A percentile compares a stretch with the other conserved stretches of the same genome.
These are phyloP conservation scores for Cladosporium halotolerans DNA, from an alignment of 2,329 filamentous ascomycete genomes.

Conservation along the genomic window DNA sequence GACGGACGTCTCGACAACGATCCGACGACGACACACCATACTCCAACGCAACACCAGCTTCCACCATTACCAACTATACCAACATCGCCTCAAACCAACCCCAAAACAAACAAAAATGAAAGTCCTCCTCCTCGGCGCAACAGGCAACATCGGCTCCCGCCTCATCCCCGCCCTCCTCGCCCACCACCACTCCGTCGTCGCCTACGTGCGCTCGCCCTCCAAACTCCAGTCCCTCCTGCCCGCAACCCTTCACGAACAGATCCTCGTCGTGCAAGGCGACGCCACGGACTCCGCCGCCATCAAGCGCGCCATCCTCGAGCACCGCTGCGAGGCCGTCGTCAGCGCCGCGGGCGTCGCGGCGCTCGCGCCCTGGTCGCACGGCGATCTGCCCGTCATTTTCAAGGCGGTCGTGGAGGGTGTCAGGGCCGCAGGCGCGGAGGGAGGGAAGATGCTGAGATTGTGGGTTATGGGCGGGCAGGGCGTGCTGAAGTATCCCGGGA, in stretches of 20 bases:
- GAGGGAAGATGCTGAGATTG: slow-evolving; percentile 30
- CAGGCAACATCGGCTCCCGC: slow-evolving; percentile 17
- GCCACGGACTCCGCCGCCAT: slow-evolving; percentile 32
- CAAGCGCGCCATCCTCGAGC: slow-evolving; percentile 31
- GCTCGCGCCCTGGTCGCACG: slow-evolving; percentile 34
- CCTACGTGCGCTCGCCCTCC: slow-evolving; percentile 34
- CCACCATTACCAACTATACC: too few relatives aligned
- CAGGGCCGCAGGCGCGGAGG: slow-evolving; percentile 29
- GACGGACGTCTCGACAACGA: too few relatives aligned
- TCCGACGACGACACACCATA: too few relatives aligned
- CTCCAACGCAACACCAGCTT: too few relatives aligned
- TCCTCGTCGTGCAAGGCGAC: slow-evolving; percentile 34
- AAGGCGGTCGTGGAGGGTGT: slow-evolving; percentile 31
- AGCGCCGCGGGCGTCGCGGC: slow-evolving; percentile 36
- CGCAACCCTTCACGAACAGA: slow-evolving; percentile 24
- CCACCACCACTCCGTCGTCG: slow-evolving; percentile 33
- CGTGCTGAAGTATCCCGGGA: slow-evolving; percentile 34
- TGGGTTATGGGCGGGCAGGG: slow-evolving; percentile 36
- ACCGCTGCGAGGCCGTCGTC: slow-evolving; percentile 36
- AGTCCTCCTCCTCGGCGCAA: slow-evolving; percentile 18
- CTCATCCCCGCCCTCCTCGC: slow-evolving; percentile 26
- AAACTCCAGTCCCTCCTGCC: slow-evolving; percentile 36
- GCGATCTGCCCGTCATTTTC: slow-evolving; percentile 33
- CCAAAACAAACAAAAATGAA: slow-evolving; percentile 3
- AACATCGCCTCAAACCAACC: background rate